Base-by-base conservation (phyloP, 768 basidiomycete species). In the Podaxis carcinomalis region DNA sequence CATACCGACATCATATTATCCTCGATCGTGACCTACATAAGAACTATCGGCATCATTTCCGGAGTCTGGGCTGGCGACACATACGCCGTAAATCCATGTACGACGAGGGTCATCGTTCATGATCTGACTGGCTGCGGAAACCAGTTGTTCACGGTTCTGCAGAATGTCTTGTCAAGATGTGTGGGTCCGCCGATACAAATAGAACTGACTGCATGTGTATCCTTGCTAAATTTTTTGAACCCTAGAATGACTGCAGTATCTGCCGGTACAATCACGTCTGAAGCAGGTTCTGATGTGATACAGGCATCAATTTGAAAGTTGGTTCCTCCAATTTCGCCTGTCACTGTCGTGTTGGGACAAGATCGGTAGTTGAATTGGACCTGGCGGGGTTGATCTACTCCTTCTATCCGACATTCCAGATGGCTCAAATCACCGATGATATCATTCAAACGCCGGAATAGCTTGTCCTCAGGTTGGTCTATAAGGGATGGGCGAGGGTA, bases 221-320 rank as follows among this genome's bases (percentile, higher is more conserved):
- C 39, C 19, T 25, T 11, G 19, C 11, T 23, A 5, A 11, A 37
- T 7, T 58, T 58, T 40, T 66, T 67, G 53, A 62, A 64, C 53
- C 61, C 66, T 40, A 59, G 53, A n/a, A 62, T 35, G n/a, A 68
- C 62, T 16, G 61, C 61, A 21, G 60, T 61, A 25, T 60, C 54
- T 4, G 57, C 39, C 14, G 57, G 19, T 14, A 27, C 25, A 19
- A 56, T 44, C 25, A 51, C 27, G 5, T 39, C 51, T 25, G 40
- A 25, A 11, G 51, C 19, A 10, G 40, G 4, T 3, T 47, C 37
- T 7, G 42, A 11, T 13, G 60, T 62, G 36, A 65, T 57, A 49
- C 64, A 67, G 7, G 65, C 68, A 47, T 67, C 66, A 7, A 62
- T 57, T 23, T 50, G 64, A 50, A 62, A 52, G 36, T 59, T 63